Base-by-base conservation (phyloP, 2,329 filamentous ascomycete genomes). In the Neonectria ditissima region DNA sequence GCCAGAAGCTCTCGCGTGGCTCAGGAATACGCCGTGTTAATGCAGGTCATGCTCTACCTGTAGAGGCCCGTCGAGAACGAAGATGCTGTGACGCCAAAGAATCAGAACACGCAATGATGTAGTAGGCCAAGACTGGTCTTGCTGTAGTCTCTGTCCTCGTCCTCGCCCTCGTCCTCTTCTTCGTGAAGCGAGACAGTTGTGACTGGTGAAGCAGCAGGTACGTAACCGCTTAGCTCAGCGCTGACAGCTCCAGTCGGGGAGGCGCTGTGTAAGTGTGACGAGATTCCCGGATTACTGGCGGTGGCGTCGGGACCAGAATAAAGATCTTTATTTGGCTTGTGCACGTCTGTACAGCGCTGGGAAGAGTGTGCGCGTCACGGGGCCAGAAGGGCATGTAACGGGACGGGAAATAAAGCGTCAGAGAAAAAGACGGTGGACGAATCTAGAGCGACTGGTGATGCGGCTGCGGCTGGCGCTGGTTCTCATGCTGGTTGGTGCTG, bases 251-350 rank as follows among this genome's bases (percentile, higher is more conserved):
- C 65, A 58, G 62, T 54, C 56, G 59, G 62, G 62, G 56, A 66
- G 39, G 68, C 65, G 66, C 60, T 64, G 69, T 73, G 71, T 74
- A 74, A 75, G 71, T 74, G 71, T 67, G 65, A 71, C 69, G 56
- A 63, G 54, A 52, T 58, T 52, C 67, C 65, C 53, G 59, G 55
- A 55, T 34, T 62, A 47, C 54, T 52, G 43, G 67, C 57, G 59
- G 59, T 59, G 62, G 24, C 20, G 43, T 60, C 44, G 50, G 48
- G 47, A 43, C 66, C 56, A 63, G 62, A 50, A 64, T 62, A 63
- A 63, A 34, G 59, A 41, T 47, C 54, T 55, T 65, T 44, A 57
- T 55, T 54, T 41, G 55, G 48, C 43, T 54, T 48, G 39, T 62
- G 28, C 53, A 73, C 32, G 47, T 14, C 30, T 32, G 47, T 32